A percentile compares a stretch with the other conserved stretches of the same genome.
phyloP scores from a whole-genome alignment of 495 filamentous ascomycete species.

The Aspergillus homomorphus region DNA sequence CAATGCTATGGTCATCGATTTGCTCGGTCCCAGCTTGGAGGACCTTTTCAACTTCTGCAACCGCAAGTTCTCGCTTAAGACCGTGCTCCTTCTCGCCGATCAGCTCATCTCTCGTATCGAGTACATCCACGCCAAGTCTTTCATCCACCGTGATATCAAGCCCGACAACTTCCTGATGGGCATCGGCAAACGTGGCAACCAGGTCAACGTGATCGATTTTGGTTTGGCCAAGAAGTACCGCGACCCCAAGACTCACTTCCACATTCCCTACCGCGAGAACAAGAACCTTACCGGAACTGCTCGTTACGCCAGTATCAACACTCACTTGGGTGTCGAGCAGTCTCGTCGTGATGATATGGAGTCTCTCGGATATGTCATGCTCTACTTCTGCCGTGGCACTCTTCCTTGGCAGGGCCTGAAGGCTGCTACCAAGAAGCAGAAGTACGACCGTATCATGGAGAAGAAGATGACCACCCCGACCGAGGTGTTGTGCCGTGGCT shows the following conservation, averaged over 20 bases:
- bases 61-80: conserved; percentile 99
- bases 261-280: conserved; percentile 99
- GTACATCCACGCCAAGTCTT: conserved; percentile 99
- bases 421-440: conserved; percentile 99
- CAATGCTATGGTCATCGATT: conserved; percentile 99
- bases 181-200: conserved; percentile 99
- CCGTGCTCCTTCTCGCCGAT: conserved; percentile 95
- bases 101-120: conserved; percentile 99
- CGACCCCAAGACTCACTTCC: conserved; percentile 99
- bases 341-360: conserved; percentile 99
- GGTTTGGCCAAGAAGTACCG: conserved; percentile 99
- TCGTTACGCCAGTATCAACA: conserved; percentile 99
- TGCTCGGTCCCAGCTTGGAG: conserved; percentile 95
- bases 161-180: conserved; percentile 99
- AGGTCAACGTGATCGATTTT: conserved; percentile 99
- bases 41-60: conserved; percentile 99
- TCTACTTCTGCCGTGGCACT: conserved; percentile 99
- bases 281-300: conserved; percentile 99
- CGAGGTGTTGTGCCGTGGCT: conserved; percentile 97
- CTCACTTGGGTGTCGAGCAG: conserved; percentile 97
- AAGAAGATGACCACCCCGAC: conserved; percentile 99
- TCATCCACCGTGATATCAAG: conserved; percentile 99
- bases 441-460: conserved; percentile 99
- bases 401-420: conserved; percentile 99
- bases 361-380: conserved; percentile 98